A percentile compares a stretch with the other conserved stretches of the same genome.
phyloP scores from a whole-genome alignment of 2,329 filamentous ascomycete genomes.

The Colletotrichum somersetense region DNA sequence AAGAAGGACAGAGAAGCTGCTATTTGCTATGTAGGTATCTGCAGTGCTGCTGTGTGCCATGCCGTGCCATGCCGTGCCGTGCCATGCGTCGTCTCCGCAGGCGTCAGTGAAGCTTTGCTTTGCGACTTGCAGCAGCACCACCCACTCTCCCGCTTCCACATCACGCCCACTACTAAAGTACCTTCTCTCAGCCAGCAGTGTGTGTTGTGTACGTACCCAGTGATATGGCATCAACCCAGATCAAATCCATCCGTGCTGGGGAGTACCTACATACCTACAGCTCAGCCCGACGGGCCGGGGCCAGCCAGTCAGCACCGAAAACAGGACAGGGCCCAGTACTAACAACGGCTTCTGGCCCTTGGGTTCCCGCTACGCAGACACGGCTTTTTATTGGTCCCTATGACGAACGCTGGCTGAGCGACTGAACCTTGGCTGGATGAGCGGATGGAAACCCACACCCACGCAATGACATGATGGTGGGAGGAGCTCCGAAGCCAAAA shows the following conservation, averaged over 20 bases:
- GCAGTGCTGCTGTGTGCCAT: conserved; percentile 8
- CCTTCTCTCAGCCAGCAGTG: neutral
- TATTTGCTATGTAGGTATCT: neutral
- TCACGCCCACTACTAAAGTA: neutral
- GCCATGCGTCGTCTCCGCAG: conserved; percentile 36
- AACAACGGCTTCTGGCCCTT: conserved; percentile 11
- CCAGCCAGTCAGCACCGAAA: neutral
- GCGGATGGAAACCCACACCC: neutral
- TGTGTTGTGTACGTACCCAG: neutral
- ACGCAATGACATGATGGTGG: conserved; percentile 17
- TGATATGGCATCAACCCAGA: conserved; percentile 29
- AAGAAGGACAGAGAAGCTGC: conserved; percentile 21
- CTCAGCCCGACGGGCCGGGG: conserved; percentile 14
- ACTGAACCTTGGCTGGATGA: conserved; percentile 7
- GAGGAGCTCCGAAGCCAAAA: conserved; percentile 39
- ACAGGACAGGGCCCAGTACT: conserved; percentile 5
- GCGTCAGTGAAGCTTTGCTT: conserved; percentile 37
- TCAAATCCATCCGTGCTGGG: neutral
- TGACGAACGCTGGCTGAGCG: conserved; percentile 17
- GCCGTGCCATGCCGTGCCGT: conserved; percentile 11
- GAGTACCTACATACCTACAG: neutral
- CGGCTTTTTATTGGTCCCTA: conserved; percentile 24
- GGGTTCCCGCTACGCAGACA: conserved; percentile 14
- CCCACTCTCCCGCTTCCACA: neutral
- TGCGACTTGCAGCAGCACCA: conserved; percentile 9